Evolutionary conservation across 2,329 filamentous ascomycete species (phyloP), one percentile per base, ranked within the genome.

Genomic region (Rosellinia necatrix): DNA sequence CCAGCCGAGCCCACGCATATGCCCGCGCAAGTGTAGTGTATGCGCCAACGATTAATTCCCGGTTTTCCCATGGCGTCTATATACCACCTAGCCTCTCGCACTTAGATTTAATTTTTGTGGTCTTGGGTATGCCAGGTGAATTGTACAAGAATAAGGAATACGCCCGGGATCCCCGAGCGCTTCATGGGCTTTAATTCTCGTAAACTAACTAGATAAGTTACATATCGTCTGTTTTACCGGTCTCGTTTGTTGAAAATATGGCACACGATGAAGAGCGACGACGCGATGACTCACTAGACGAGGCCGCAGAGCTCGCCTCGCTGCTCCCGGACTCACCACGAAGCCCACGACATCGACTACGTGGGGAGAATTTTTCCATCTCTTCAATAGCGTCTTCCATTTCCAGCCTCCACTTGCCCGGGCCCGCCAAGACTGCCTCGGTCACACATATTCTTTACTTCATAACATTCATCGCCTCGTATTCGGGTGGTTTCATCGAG

Each of bases 381-480:
- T 52, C 64, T 6, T 70, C 67, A 6, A 59, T 68, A 34, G 40
- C 58, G 4, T 63, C 60, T 9, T 64, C 60, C 29, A 34, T 55
- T 38, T 55, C 49, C 21, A 57, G 48, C 37, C 37, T 68, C 44
- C 47, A 60, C 29, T 49, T 69, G 2, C 66, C 68, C 29, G 63
- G 67, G 53, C 52, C 58, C 49, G 70, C 53, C 57, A 65, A 59
- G 29, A 58, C 57, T 29, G 51, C 27, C 44, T 27, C 40, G 3
- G 69, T 75, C 17, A 64, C 70, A 12, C 60, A 64, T 44, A 59
- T 76, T 5, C 59, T 76, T 6, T 68, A 70, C 37, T 47, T 60
- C 17, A 68, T 74, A 3, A 59, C 71, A 8, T 68, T 76, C 37
- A 47, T 74, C 15, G 61, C 69, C 3, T 61, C 66, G 1, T 68